phyloP scores from a whole-genome alignment of 495 filamentous ascomycete genomes.

The Bacidia gigantensis region DNA sequence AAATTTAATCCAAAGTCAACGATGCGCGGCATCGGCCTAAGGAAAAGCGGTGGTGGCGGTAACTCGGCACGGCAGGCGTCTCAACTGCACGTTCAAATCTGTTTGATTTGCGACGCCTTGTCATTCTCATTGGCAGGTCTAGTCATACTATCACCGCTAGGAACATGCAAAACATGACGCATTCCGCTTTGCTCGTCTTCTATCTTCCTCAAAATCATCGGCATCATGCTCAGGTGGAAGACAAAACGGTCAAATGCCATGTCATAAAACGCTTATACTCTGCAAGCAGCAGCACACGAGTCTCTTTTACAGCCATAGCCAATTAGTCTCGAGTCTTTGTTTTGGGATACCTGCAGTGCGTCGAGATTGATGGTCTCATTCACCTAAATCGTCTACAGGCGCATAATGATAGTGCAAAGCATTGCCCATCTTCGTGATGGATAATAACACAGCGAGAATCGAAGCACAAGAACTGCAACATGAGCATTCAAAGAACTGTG shows the following conservation, averaged over 20 bases:
- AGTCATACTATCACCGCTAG: neutral
- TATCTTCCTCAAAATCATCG: neutral
- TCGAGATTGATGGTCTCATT: too few species aligned
- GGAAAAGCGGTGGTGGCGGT: neutral
- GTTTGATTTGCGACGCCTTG: neutral
- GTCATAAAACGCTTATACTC: too few species aligned
- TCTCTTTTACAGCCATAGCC: too few species aligned
- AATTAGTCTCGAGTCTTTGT: too few species aligned
- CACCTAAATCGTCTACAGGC: too few species aligned
- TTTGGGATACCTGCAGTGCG: too few species aligned
- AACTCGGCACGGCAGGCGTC: neutral
- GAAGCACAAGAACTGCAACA: slow-evolving; percentile 7
- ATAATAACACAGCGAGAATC: slow-evolving; percentile 5
- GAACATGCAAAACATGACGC: neutral
- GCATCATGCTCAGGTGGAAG: neutral
- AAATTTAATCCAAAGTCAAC: too few species aligned
- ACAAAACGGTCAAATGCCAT: too few species aligned
- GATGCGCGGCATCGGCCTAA: neutral
- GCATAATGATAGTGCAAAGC: too few species aligned
- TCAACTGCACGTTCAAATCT: neutral
- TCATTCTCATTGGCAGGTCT: neutral
- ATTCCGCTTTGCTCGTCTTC: neutral
- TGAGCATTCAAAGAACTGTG: slow-evolving; percentile 2
- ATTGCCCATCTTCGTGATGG: slow-evolving; percentile 4
- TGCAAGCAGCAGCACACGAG: too few species aligned